Base-by-base conservation (phyloP, 1,139 yeast genomes). In the Hanseniaspora sp. region DNA sequence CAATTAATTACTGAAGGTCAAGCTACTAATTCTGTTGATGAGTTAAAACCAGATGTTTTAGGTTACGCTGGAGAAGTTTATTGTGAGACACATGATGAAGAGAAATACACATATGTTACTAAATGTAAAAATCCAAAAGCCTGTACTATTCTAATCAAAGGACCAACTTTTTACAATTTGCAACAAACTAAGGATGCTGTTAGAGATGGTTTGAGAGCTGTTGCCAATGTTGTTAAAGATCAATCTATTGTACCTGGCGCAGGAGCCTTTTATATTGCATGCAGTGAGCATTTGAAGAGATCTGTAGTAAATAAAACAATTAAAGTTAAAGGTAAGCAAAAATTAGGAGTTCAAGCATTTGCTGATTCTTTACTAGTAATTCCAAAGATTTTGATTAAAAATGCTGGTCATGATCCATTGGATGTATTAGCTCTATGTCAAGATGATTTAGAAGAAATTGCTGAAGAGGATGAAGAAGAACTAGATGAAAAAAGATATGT, bases 1-100 rank as follows among this genome's bases (percentile, higher is more conserved):
- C 99, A 94, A 71, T 77, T 94, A 58, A 88, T 90, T 49, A 86
- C 95, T 62, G 98, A 97, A 31, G 99, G 98, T 62, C 94, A 85
- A 67, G 98, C 98, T 11, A 97, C 90, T 71, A 94, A 94, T 71
- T 84, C 96, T 15, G 97, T 90, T 45, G 99, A 94, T 65, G 97
- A 92, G 67, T 76, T 94, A 64, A 66, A 82, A n/a, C 90, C 95
- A 6, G 78, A 76, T 3, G 74, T 86, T n/a, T 76, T 94, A 58
- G 99, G 99, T 17, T 84, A 72, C 70, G 87, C 96, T 7, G 98
- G 97, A 13, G 73, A 79, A 55, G 96, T 94, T 13, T 87, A 86
- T 68, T 97, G 92, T 72, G 87, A 87, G 67, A 79, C 90, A 38
- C 79, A 92, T 60, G 98, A 98, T 48, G 99, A 94, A 71, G 99